A percentile compares a stretch with the other conserved stretches of the same genome.
Conservation (phyloP, 1,284 basidiomycete species). For the Cryptococcus amylolentus region DNA sequence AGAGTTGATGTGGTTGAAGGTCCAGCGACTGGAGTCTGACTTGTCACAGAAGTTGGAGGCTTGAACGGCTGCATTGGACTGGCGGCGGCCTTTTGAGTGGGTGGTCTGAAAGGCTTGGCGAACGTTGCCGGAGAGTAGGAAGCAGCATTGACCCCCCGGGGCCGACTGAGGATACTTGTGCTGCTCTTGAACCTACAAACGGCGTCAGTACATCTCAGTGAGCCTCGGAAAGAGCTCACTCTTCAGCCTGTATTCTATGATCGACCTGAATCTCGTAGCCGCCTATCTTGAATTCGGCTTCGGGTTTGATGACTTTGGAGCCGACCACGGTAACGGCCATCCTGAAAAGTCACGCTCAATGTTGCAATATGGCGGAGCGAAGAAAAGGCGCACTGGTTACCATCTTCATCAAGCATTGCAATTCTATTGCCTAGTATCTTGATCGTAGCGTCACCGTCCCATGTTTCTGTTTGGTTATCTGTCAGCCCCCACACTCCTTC, state of each 20-base stretch:
- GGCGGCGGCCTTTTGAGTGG: not conserved
- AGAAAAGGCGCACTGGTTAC: constrained; percentile 34
- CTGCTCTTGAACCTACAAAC: constrained; percentile 24
- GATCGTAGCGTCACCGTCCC: constrained; percentile 53
- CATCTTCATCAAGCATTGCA: constrained; percentile 52
- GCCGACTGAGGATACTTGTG: constrained; percentile 30
- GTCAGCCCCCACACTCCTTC: not conserved
- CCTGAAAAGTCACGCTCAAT: constrained; percentile 12
- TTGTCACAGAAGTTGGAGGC: constrained; percentile 21
- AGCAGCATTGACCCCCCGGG: constrained; percentile 8
- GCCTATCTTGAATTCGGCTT: constrained; percentile 57
- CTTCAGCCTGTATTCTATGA: constrained; percentile 22
- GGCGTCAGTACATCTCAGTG: constrained; percentile 4
- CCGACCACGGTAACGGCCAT: constrained; percentile 31
- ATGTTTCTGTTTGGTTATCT: constrained; percentile 38
- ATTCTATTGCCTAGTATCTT: constrained; percentile 58
- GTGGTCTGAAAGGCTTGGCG: constrained; percentile 20
- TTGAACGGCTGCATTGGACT: constrained; percentile 15
- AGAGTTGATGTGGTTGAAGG: constrained; percentile 5
- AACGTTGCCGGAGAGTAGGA: constrained; percentile 20
- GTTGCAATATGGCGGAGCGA: not conserved
- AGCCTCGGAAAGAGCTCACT: constrained; percentile 24
- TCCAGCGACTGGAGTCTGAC: constrained; percentile 9
- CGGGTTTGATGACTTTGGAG: constrained; percentile 21
- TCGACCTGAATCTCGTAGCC: constrained; percentile 60